Percentiles rank a stretch among this genome's conserved stretches.
Conservation (phyloP, 2,329 filamentous ascomycete genomes). For the Hymenoscyphus infarciens region DNA sequence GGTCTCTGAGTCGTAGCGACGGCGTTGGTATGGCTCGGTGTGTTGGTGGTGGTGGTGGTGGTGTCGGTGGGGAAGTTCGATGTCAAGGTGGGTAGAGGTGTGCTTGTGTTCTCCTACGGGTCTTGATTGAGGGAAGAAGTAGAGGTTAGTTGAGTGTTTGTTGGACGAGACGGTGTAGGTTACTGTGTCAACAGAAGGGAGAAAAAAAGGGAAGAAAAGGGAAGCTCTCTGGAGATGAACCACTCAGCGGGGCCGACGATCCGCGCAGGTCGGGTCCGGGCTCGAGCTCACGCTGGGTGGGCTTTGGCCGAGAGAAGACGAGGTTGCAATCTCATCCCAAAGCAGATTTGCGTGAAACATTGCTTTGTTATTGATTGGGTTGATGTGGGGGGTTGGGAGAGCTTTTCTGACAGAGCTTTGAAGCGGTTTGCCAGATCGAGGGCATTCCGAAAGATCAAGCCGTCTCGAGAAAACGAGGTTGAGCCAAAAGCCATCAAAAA, state of each 20-base stretch:
- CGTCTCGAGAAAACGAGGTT: neutral
- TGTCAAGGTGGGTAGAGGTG: slow-evolving; percentile 48
- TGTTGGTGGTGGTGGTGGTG: slow-evolving; percentile 22
- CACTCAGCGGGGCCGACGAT: slow-evolving; percentile 9
- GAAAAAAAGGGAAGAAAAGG: slow-evolving; percentile 26
- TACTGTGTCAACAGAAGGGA: slow-evolving; percentile 40
- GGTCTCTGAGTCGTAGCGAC: slow-evolving; percentile 36
- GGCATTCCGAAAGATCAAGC: neutral
- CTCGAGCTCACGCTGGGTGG: slow-evolving; percentile 11
- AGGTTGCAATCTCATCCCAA: neutral
- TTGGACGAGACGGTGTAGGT: slow-evolving; percentile 35
- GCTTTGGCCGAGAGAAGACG: neutral
- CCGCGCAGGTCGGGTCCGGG: slow-evolving; percentile 11
- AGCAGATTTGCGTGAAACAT: slow-evolving; percentile 9
- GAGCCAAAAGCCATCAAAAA: neutral
- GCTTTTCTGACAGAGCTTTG: neutral
- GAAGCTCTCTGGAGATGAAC: neutral
- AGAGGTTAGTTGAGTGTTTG: slow-evolving; percentile 25
- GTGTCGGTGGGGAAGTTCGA: slow-evolving; percentile 38
- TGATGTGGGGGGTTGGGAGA: no score
- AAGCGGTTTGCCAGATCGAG: neutral
- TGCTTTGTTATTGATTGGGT: neutral
- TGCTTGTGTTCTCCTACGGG: slow-evolving; percentile 36
- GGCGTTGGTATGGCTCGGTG: slow-evolving; percentile 17
- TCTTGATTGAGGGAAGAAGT: slow-evolving; percentile 26